Percentiles rank a stretch among this genome's conserved stretches.
phyloP scores from a whole-genome alignment of 768 basidiomycete genomes.

The Auricularia cornea region DNA sequence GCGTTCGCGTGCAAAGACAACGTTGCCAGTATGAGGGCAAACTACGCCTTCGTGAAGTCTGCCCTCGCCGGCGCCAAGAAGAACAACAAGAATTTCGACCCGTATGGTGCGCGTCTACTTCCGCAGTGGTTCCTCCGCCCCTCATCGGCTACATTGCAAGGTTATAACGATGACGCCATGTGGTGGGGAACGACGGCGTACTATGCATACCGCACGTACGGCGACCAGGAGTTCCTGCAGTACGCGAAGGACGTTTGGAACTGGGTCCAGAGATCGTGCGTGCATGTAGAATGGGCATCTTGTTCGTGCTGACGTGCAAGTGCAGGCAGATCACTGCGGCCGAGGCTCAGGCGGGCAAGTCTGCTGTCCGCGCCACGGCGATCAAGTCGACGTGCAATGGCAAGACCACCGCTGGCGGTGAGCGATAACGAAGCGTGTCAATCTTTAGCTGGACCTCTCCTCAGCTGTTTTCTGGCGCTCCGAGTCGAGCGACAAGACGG shows the following conservation, averaged over 20 bases:
- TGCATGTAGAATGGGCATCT: background rate
- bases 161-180: too few relatives aligned
- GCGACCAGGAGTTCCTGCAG: conserved; percentile 32
- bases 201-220: conserved; percentile 42
- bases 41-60: too few relatives aligned
- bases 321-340: conserved; percentile 36
- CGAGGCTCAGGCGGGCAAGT: conserved; percentile 28
- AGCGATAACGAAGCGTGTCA: too few relatives aligned
- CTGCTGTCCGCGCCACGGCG: conserved; percentile 35
- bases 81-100: too few relatives aligned
- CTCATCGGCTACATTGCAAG: too few relatives aligned
- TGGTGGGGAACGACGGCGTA: conserved; percentile 49
- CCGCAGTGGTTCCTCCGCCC: too few relatives aligned
- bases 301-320: too few relatives aligned
- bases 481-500: conserved; percentile 29
- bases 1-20: too few relatives aligned
- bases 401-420: conserved; percentile 44
- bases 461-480: conserved; percentile 45
- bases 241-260: conserved; percentile 44
- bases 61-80: too few relatives aligned
- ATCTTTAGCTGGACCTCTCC: too few relatives aligned
- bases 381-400: conserved; percentile 37
- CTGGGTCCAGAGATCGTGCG: conserved; percentile 39
- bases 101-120: too few relatives aligned
- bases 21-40: too few relatives aligned